phyloP scores from a whole-genome alignment of 1,284 basidiomycete genomes.

The Puccinia brachypodii region DNA sequence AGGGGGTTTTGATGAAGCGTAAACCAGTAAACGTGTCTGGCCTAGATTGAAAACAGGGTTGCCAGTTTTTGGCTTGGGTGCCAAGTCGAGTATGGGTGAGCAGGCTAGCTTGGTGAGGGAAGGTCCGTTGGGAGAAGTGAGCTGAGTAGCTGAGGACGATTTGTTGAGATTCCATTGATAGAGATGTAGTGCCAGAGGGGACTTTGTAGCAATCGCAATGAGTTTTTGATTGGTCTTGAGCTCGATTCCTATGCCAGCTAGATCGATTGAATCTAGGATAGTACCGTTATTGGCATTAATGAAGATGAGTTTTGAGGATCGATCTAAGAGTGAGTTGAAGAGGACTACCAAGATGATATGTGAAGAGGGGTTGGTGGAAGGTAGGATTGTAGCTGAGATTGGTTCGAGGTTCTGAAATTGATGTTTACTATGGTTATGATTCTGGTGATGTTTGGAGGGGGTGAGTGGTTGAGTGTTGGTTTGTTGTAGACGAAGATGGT shows the following conservation, averaged over 20 bases:
- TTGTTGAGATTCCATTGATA: not conserved
- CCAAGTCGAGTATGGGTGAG: conserved; percentile 41
- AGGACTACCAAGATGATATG: conserved; percentile 1
- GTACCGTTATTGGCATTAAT: not conserved
- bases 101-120: conserved; percentile 6
- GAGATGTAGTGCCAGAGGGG: conserved; percentile 28
- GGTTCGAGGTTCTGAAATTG: conserved; percentile 18
- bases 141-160: not conserved
- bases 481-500: conserved; percentile 1
- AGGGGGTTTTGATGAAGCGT: conserved; percentile 31
- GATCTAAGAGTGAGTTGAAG: conserved; percentile 26
- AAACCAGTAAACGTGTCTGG: conserved; percentile 31
- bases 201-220: conserved; percentile 31
- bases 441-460: not conserved
- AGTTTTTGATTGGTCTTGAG: conserved; percentile 10
- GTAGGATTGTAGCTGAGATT: conserved; percentile 31
- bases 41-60: conserved; percentile 36
- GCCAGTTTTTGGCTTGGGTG: conserved; percentile 25
- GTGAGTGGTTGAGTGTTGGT: not conserved
- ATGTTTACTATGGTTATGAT: too few species aligned
- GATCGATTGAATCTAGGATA: conserved; percentile 9
- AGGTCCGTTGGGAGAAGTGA: not conserved
- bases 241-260: conserved; percentile 9
- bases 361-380: not conserved
- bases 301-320: conserved; percentile 8